Evolutionary conservation across 345 rosid species (phyloP), one percentile per base, ranked within the genome.

Genomic region (Raphanus sativus): DNA sequence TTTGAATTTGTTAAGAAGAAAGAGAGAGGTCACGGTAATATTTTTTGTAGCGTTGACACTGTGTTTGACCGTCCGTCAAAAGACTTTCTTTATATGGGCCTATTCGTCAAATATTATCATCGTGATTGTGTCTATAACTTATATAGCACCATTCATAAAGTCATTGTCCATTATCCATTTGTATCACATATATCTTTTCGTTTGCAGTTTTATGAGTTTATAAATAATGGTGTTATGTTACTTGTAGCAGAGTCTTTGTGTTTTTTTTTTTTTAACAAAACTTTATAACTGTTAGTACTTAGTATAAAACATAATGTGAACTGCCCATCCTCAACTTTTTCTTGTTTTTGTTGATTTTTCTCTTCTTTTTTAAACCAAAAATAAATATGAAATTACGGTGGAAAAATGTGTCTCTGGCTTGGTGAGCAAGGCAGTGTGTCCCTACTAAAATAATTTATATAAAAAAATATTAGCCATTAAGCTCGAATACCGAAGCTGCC

Each of bases 361-460:
- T 1, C 13, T 11, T 26, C 8, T 2, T 3, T 58, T 50, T 17
- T 17, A 54, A 60, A 25, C 6, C 62, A 24, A 0, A 21, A 76
- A 34, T 6, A 10, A 48, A 33, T 0, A 62, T 3, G 56, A 25
- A 62, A 50, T 69, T 38, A 62, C 26, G 58, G 34, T 32, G 59
- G 70, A 61, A 60, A 38, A 1, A n/a, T 45, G 52, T 48, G 62
- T 8, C 5, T 54, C 3, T 68, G 60, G 77, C 92, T 88, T 89
- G 93, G 86, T 65, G 77, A 65, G 75, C 96, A 90, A 85, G 86
- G 38, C 65, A 29, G 36, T 1, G 1, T 17, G 77, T 42, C 50
- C 75, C 85, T 62, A 81, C 81, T 74, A 21, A 32, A 24, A 21
- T 7, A 34, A 8, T 34, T 6, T 34, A 42, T 34, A 74, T 34